phyloP scores from a whole-genome alignment of 2,329 filamentous ascomycete genomes.

The Penicillium corylophilum region DNA sequence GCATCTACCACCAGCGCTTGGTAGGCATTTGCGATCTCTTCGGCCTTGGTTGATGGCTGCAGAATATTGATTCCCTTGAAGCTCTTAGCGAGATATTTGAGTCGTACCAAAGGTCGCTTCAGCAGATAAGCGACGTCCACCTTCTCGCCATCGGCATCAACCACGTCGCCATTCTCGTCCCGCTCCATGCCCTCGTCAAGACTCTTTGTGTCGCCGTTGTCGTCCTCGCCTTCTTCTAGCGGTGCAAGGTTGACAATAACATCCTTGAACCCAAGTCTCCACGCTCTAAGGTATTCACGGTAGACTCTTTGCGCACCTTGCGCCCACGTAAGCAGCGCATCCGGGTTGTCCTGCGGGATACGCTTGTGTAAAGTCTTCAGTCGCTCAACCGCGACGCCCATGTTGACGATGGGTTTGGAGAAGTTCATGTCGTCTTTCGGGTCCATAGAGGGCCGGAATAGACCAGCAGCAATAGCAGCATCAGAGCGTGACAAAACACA shows the following conservation, averaged over 20 bases:
- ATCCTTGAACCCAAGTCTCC: slow-evolving; percentile 92
- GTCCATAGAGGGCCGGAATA: slow-evolving; percentile 62
- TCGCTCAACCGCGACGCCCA: slow-evolving; percentile 87
- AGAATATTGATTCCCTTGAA: slow-evolving; percentile 61
- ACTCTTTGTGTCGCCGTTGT: slow-evolving; percentile 47
- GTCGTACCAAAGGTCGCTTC: slow-evolving; percentile 80
- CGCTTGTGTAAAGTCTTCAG: slow-evolving; percentile 76
- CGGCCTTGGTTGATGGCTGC: slow-evolving; percentile 52
- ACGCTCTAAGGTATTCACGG: slow-evolving; percentile 78
- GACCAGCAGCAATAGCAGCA: slow-evolving; percentile 61
- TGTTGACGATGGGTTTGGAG: slow-evolving; percentile 85
- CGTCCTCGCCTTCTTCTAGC: slow-evolving; percentile 61
- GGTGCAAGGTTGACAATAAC: slow-evolving; percentile 90
- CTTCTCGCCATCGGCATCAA: slow-evolving; percentile 76
- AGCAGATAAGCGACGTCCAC: slow-evolving; percentile 93
- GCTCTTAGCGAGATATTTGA: slow-evolving; percentile 84
- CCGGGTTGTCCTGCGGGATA: slow-evolving; percentile 71
- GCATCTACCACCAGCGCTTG: slow-evolving; percentile 73
- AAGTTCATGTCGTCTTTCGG: slow-evolving; percentile 61
- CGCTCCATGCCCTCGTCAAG: slow-evolving; percentile 56
- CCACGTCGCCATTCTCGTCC: slow-evolving; percentile 60
- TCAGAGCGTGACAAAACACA: slow-evolving; percentile 75
- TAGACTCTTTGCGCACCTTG: slow-evolving; percentile 76
- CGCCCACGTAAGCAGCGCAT: slow-evolving; percentile 77
- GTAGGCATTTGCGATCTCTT: slow-evolving; percentile 62